phyloP scores from a whole-genome alignment of 23 red algal genomes.

The Gracilaria domingensis region DNA sequence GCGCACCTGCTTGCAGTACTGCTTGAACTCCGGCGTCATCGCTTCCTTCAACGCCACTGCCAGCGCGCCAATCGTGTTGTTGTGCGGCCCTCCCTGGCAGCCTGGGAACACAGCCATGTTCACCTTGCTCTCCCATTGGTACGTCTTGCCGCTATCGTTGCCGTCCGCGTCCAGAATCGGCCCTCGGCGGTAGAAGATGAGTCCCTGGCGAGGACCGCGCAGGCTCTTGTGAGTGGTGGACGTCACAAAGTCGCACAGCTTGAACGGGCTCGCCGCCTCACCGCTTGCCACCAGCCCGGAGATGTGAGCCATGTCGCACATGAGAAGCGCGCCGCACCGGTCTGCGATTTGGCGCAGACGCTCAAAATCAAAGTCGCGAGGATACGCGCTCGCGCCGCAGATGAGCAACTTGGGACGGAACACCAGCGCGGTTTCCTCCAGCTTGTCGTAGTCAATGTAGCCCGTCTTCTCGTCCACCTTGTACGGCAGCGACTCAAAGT shows the following conservation, averaged over 20 bases:
- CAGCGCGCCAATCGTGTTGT: constrained; percentile 97
- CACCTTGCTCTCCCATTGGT: constrained; percentile 78
- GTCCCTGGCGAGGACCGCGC: constrained; percentile 91
- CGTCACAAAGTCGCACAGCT: constrained; percentile 94
- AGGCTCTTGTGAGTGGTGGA: constrained; percentile 99
- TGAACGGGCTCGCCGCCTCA: constrained; percentile 82
- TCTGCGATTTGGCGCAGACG: constrained; percentile 89
- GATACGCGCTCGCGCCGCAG: constrained; percentile 94
- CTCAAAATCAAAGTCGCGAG: constrained; percentile 93
- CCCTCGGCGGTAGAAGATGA: constrained; percentile 95
- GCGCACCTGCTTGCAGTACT: constrained; percentile 75
- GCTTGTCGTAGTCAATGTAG: constrained; percentile 95
- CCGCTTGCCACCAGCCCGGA: constrained; percentile 91
- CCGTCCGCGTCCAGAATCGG: constrained; percentile 32
- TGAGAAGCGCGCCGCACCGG: constrained; percentile 80
- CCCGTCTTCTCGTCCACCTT: constrained; percentile 86
- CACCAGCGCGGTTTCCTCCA: constrained; percentile 78
- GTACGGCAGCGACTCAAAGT: constrained; percentile 99
- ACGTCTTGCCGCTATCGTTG: constrained; percentile 31
- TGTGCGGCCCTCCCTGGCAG: constrained; percentile 98
- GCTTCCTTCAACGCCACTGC: constrained; percentile 92
- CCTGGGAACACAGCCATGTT: constrained; percentile 98
- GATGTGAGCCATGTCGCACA: constrained; percentile 99
- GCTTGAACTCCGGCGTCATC: constrained; percentile 88
- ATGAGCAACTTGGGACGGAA: constrained; percentile 93